A percentile compares a stretch with the other conserved stretches of the same genome.
Evolutionary conservation across 2,329 filamentous ascomycete genomes (phyloP).

Genomic region (Seiridium unicorne): DNA sequence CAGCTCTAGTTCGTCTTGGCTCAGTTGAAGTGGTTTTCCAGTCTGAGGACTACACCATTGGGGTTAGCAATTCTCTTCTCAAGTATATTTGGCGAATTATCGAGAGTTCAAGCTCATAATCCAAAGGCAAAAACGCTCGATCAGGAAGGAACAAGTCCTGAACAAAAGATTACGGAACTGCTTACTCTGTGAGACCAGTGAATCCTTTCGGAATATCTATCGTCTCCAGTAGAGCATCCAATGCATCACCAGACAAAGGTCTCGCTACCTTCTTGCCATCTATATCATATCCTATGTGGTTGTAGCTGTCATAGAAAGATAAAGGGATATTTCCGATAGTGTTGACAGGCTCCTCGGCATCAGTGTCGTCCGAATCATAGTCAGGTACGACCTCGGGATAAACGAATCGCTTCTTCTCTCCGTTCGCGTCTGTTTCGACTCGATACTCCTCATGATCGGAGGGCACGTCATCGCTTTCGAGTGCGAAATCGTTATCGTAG

Average conservation of each 20-base stretch:
- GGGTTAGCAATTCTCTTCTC: too few relatives aligned
- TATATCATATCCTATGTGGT: conserved; percentile 98
- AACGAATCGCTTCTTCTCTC: conserved; percentile 71
- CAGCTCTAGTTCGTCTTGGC: conserved; percentile 83
- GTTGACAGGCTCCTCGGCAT: conserved; percentile 75
- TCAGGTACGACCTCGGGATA: conserved; percentile 92
- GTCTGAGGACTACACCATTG: conserved; percentile 61
- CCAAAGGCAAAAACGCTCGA: too few relatives aligned
- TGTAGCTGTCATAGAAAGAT: conserved; percentile 75
- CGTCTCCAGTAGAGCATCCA: conserved; percentile 91
- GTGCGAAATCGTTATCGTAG: conserved; percentile 31
- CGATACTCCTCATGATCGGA: conserved; percentile 43
- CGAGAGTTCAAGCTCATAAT: too few relatives aligned
- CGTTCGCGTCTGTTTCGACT: conserved; percentile 79
- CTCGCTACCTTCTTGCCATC: conserved; percentile 98
- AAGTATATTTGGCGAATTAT: too few relatives aligned
- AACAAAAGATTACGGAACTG: too few relatives aligned
- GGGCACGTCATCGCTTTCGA: conserved; percentile 49
- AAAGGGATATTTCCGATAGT: conserved; percentile 95
- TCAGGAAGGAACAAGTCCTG: too few relatives aligned
- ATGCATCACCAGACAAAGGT: conserved; percentile 86
- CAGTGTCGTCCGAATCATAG: conserved; percentile 94
- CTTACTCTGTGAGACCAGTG: conserved; percentile 82
- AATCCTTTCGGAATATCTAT: conserved; percentile 97
- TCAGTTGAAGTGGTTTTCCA: conserved; percentile 87